Evolutionary conservation across 208 protist species (phyloP).

Genomic region (Acanthamoeba sp.): DNA sequence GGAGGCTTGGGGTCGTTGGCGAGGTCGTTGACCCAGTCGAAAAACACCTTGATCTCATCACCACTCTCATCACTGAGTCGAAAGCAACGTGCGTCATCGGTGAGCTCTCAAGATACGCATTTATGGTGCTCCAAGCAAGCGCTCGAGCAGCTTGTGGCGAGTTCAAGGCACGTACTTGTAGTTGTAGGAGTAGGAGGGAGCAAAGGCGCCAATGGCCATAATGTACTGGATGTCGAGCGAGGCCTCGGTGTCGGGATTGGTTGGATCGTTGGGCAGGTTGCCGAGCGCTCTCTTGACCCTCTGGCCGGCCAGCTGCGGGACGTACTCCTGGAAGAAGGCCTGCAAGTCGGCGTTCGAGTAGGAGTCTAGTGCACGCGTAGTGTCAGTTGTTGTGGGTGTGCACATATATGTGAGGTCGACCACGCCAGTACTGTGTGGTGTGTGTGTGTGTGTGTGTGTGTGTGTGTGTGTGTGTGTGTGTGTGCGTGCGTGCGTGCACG

Average conservation of each 20-base stretch:
- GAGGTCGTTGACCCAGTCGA: slow-evolving; percentile 72
- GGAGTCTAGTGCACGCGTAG: no score
- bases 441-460: no score
- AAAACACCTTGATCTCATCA: slow-evolving; percentile 71
- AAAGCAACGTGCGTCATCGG: no score
- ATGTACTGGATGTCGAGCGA: slow-evolving; percentile 68
- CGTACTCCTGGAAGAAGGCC: slow-evolving; percentile 72
- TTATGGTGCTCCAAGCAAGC: no score
- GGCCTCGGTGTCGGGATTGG: slow-evolving; percentile 14
- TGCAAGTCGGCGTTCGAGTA: slow-evolving; percentile 63
- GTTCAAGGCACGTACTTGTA: slow-evolving; percentile 39
- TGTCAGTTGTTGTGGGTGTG: no score
- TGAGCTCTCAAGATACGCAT: no score
- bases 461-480: no score
- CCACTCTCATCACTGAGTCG: neutral
- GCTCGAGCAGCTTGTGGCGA: no score
- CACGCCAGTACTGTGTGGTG: no score
- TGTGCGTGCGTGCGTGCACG: no score
- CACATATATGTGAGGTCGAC: no score
- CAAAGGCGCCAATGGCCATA: slow-evolving; percentile 52
- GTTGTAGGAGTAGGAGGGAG: slow-evolving; percentile 72
- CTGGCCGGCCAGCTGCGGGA: slow-evolving; percentile 26
- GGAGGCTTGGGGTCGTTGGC: slow-evolving; percentile 77
- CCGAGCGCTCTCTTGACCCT: slow-evolving; percentile 27
- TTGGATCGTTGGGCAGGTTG: slow-evolving; percentile 60